Percentiles rank a stretch among this genome's conserved stretches.
Conservation (phyloP, 2,329 filamentous ascomycete species). For the Scedosporium dehoogii region DNA sequence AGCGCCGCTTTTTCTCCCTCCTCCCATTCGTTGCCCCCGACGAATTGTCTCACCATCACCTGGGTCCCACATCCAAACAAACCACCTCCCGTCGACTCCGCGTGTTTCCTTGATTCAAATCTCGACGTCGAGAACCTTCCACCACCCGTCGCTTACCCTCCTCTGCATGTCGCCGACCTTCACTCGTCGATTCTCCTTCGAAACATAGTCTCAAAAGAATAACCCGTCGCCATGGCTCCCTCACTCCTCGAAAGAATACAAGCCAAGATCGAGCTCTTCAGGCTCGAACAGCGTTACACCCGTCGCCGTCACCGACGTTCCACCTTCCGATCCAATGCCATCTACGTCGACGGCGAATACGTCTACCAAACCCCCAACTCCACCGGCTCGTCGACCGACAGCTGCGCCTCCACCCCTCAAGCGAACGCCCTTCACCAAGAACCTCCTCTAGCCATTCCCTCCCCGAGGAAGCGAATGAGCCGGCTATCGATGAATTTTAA, state of each 20-base stretch:
- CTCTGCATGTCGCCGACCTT: no score
- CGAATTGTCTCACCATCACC: background rate
- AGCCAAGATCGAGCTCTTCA: conserved; percentile 77
- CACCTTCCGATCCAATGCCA: conserved; percentile 78
- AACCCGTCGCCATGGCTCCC: conserved; percentile 34
- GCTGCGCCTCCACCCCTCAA: conserved; percentile 20
- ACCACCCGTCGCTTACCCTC: no score
- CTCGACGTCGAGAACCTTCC: no score
- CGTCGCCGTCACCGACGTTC: conserved; percentile 77
- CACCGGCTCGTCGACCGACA: conserved; percentile 45
- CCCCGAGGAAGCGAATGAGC: conserved; percentile 5
- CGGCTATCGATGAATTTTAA: conserved; percentile 2
- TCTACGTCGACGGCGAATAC: conserved; percentile 95
- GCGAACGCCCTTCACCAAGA: conserved; percentile 26
- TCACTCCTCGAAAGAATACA: conserved; percentile 50
- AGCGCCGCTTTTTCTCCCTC: background rate
- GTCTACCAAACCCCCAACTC: conserved; percentile 60
- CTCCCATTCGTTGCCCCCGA: background rate
- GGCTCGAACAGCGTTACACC: conserved; percentile 90
- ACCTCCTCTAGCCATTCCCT: conserved; percentile 16
- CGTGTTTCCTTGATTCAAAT: no score
- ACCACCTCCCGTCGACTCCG: no score
- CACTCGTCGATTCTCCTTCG: background rate
- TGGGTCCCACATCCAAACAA: background rate
- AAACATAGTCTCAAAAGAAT: background rate